Base-by-base conservation (phyloP, 2,329 filamentous ascomycete genomes). In the Venturiaceae sp. region DNA sequence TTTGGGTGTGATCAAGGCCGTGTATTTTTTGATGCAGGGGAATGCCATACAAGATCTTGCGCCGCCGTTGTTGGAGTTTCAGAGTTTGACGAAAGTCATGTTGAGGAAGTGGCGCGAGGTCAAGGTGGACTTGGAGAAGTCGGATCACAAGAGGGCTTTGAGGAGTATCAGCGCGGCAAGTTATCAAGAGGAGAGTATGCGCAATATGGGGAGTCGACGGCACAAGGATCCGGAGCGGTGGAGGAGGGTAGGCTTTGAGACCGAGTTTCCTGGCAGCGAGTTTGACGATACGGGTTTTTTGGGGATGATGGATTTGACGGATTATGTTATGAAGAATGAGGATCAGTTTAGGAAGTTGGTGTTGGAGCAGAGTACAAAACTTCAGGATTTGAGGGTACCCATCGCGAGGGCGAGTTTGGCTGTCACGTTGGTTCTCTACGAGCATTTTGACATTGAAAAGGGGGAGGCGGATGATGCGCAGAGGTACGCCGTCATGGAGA, bases 231-330 rank as follows among this genome's bases (percentile, higher is more conserved):
- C 91, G 0, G 87, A 95, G 67, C 96, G 96, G 70, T 99, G 94
- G 94, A 82, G 91, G 65, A 81, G 92, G 57, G 72, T 99, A 44
- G 94, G 94, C 2, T 99, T 99, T 66, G 88, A 94, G 71, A 87
- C 88, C 0, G 94, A 99, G 72, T 92, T 83, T 64, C 94, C 94
- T 3, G 86, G 86, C 0, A 80, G 81, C 65, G 94, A 99, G 65
- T 97, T 99, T 68, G 85, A 90, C 21, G 78, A 83, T 39, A 87
- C 88, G 30, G 94, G 94, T 0, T 97, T 92, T 69, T 74, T 99
- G 57, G 94, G 94, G 30, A 90, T 99, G 83, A 97, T 99, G 92
- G 94, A 99, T 70, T 74, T 99, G 66, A 90, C 91, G 2, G 92
- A 97, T 71, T 99, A 90, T 69, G 90, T 96, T 53, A 83, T 88